Evolutionary conservation across 306 rosid species (phyloP), one percentile per base, ranked within the genome.

Genomic region (Arachis hypogaea): DNA sequence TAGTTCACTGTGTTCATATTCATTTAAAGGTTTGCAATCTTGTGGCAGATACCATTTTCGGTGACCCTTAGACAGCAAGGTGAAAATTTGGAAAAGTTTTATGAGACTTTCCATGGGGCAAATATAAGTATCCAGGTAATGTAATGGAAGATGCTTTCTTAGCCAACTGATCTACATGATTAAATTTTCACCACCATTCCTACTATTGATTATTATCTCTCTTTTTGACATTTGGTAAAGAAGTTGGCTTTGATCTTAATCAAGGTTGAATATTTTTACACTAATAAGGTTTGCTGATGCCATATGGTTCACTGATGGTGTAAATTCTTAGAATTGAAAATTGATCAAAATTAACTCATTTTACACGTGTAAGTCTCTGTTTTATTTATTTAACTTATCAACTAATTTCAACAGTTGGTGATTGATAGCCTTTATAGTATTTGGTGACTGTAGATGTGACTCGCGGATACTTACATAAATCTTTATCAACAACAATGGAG

Each of bases 61-160:
- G 7, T 91, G 73, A 77, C 72, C 69, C 80, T 94, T 77, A 86
- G 81, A 74, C 82, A 88, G 81, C 81, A 43, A 29, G 91, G 81
- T 54, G 82, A 84, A 54, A 88, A 81, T 76, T 81, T 77, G 6
- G 96, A 86, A 82, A 89, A 50, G 72, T 82, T 88, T 75, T 88
- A 89, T 50, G 97, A 94, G 86, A 94, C 98, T 47, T 94, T 89
- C 85, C 98, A 94, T 83, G 97, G 98, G 44, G 77, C 89, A 68
- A 81, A 91, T 81, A 91, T 91, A 71, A 89, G 78, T 76, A 84
- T 88, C 81, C 98, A 94, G 98, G 98, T 94, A 79, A 76, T 80
- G 52, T 58, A 29, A 45, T 46, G 22, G 50, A 33, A 59, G 64
- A 33, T 76, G 36, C 47, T 77, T 50, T 69, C 51, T 72, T 75